Conservation (phyloP, 208 protist genomes). For the Naegleria gruberi region DNA sequence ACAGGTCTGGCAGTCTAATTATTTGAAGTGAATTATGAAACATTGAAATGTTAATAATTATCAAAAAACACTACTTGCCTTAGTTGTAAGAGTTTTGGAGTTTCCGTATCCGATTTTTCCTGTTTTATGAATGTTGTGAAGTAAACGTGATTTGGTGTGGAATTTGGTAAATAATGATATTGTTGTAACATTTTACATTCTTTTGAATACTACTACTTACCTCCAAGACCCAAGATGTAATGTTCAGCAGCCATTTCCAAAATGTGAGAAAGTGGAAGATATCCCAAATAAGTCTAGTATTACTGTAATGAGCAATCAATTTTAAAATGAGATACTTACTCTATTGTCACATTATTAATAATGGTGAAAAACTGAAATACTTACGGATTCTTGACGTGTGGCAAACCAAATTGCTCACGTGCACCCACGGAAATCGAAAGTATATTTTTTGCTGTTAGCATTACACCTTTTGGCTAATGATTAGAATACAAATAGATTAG, state of each 20-base stretch:
- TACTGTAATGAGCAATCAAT: background rate
- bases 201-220: background rate
- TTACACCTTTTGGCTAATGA: background rate
- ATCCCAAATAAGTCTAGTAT: constrained; percentile 51
- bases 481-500: background rate
- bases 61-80: too few species aligned
- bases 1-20: background rate
- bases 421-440: background rate
- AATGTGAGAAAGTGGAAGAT: constrained; percentile 66
- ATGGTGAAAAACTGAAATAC: background rate
- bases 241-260: constrained; percentile 52
- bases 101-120: background rate
- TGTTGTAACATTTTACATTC: too few species aligned
- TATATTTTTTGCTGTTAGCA: background rate
- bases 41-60: too few species aligned
- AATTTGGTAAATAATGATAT: too few species aligned
- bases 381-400: background rate
- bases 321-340: too few species aligned
- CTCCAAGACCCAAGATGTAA: background rate
- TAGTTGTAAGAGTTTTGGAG: background rate
- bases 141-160: too few species aligned
- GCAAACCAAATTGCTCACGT: background rate
- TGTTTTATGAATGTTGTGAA: constrained; percentile 43
- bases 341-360: too few species aligned
- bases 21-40: too few species aligned